Percentiles rank a stretch among this genome's conserved stretches.
Conservation (phyloP, 139 green algal species). For the Desmodesmus armatus region DNA sequence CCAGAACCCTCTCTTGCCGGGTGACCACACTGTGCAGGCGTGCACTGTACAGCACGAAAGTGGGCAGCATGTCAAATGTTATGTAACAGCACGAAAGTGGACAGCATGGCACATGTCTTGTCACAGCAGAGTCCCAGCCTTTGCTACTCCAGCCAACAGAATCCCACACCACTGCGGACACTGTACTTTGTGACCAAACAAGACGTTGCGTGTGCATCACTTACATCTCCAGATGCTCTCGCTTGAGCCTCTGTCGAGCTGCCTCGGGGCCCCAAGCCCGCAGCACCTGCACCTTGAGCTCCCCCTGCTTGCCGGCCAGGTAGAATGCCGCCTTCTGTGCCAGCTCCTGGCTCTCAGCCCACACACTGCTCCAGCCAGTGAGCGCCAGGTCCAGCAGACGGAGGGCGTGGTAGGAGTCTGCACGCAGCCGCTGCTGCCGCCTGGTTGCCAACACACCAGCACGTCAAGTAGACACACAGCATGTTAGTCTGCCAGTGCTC, state of each 20-base stretch:
- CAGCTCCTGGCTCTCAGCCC: constrained; percentile 38
- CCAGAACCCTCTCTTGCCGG: constrained; percentile 19
- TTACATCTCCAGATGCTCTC: constrained; percentile 41
- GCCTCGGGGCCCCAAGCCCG: constrained; percentile 15
- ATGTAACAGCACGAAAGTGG: too few relatives aligned
- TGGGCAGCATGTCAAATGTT: too few relatives aligned
- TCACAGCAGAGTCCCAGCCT: too few relatives aligned
- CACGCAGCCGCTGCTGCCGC: constrained; percentile 22
- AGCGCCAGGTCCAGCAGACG: constrained; percentile 40
- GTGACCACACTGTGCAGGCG: background rate
- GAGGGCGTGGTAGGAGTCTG: constrained; percentile 32
- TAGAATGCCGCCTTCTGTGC: constrained; percentile 40
- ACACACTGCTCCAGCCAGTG: constrained; percentile 30
- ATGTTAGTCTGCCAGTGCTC: too few relatives aligned
- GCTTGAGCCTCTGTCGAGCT: constrained; percentile 5
- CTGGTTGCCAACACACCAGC: background rate
- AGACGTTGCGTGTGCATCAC: too few relatives aligned
- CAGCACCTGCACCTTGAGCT: constrained; percentile 20
- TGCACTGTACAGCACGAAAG: too few relatives aligned
- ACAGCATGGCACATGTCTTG: too few relatives aligned
- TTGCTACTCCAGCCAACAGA: too few relatives aligned
- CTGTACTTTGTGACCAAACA: too few relatives aligned
- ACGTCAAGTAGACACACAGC: background rate
- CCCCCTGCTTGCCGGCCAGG: background rate
- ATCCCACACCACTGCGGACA: too few relatives aligned